phyloP scores from a whole-genome alignment of 2,329 filamentous ascomycete genomes.

The Microsporum audouinii region DNA sequence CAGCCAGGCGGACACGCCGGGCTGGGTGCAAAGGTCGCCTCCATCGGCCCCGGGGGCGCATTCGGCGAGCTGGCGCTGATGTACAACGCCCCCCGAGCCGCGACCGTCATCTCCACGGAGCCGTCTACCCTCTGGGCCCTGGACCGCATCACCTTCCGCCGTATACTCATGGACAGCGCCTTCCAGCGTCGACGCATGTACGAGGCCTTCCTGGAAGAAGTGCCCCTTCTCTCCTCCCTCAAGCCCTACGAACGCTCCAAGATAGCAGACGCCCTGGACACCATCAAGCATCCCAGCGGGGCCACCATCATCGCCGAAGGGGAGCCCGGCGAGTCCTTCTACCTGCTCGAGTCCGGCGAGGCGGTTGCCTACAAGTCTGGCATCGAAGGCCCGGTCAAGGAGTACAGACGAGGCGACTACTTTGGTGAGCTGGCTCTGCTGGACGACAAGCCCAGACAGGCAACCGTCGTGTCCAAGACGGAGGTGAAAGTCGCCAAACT shows the following conservation, averaged over 20 bases:
- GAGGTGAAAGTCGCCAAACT: constrained; percentile 89
- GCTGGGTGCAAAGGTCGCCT: constrained; percentile 69
- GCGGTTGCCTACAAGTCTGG: constrained; percentile 79
- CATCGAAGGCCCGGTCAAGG: constrained; percentile 56
- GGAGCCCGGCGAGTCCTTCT: constrained; percentile 85
- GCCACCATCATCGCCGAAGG: constrained; percentile 83
- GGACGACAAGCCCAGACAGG: constrained; percentile 86
- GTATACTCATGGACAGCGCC: constrained; percentile 95
- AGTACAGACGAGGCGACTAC: constrained; percentile 85
- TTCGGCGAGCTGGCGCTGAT: constrained; percentile 96
- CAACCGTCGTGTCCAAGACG: constrained; percentile 70
- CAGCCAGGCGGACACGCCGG: constrained; percentile 65
- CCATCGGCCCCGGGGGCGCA: constrained; percentile 75
- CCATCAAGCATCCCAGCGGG: constrained; percentile 68
- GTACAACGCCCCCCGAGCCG: constrained; percentile 95
- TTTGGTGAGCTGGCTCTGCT: constrained; percentile 91
- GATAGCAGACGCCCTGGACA: constrained; percentile 92
- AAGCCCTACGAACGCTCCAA: constrained; percentile 92
- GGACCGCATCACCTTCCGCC: constrained; percentile 90
- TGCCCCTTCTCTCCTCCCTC: constrained; percentile 69
- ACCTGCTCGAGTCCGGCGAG: constrained; percentile 74
- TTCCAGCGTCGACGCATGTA: constrained; percentile 95
- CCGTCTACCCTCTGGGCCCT: constrained; percentile 82
- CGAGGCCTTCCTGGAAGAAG: constrained; percentile 90
- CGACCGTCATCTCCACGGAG: constrained; percentile 79